Percentiles rank a stretch among this genome's conserved stretches.
Evolutionary conservation across 2,329 filamentous ascomycete genomes (phyloP).

Genomic region (Verticillium isaacii): DNA sequence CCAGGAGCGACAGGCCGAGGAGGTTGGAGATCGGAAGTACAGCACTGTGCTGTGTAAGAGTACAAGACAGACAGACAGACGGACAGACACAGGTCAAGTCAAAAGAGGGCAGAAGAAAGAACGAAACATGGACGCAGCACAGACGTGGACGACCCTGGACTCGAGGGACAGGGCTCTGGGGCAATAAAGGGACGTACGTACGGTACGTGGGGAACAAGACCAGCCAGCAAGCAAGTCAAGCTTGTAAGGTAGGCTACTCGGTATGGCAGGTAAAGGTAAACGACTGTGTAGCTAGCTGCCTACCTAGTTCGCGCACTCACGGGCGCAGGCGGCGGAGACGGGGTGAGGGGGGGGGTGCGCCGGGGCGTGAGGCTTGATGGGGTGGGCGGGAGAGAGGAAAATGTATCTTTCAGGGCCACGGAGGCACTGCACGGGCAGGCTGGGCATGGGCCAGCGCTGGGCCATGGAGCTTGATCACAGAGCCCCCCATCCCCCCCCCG

Average conservation of each 20-base stretch:
- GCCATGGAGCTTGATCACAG: background rate
- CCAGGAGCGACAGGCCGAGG: constrained; percentile 37
- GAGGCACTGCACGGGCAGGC: background rate
- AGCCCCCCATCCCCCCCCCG: background rate
- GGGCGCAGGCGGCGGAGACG: background rate
- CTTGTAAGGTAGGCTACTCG: background rate
- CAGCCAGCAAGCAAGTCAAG: background rate
- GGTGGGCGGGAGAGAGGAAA: constrained; percentile 3
- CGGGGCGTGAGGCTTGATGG: constrained; percentile 6
- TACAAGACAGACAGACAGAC: background rate
- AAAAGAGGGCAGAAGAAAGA: background rate
- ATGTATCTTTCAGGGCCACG: constrained; percentile 10
- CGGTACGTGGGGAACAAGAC: constrained; percentile 7
- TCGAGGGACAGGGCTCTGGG: background rate
- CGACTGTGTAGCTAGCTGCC: background rate
- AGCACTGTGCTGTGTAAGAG: constrained; percentile 5
- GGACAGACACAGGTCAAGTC: background rate
- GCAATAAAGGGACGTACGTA: background rate
- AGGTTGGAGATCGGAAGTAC: constrained; percentile 16
- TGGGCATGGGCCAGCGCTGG: background rate
- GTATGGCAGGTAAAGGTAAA: background rate
- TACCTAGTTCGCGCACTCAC: no score
- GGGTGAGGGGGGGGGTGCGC: constrained; percentile 2
- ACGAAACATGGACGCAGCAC: constrained; percentile 24
- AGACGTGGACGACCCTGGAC: background rate